These are phyloP conservation scores for Lecanicillium sp. DNA, from an alignment of 2,329 filamentous ascomycete genomes.

Conservation along the genomic window DNA sequence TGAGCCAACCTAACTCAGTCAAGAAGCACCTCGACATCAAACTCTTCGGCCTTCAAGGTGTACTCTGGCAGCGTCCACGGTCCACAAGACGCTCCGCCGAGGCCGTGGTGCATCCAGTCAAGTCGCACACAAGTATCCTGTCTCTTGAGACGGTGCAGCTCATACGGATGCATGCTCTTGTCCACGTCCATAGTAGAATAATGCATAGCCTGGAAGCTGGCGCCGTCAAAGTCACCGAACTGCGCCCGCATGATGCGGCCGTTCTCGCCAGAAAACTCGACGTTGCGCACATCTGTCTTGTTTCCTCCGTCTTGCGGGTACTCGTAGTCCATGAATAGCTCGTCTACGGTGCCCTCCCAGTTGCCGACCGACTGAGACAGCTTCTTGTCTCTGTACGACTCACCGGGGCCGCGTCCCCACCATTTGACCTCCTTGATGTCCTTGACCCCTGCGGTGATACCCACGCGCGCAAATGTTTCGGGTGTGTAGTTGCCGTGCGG, in stretches of 20 bases:
- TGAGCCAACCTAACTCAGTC: conserved; percentile 22
- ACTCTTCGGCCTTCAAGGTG: conserved; percentile 33
- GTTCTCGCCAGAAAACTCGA: conserved; percentile 34
- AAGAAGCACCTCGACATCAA: conserved; percentile 35
- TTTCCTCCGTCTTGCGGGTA: conserved; percentile 63
- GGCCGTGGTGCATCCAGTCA: conserved; percentile 54
- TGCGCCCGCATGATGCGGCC: conserved; percentile 32
- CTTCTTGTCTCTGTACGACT: conserved; percentile 62
- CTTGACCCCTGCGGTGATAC: conserved; percentile 41
- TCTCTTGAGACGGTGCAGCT: conserved; percentile 41
- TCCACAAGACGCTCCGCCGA: conserved; percentile 56
- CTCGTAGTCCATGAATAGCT: conserved; percentile 55
- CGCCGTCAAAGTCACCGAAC: conserved; percentile 38
- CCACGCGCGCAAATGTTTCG: conserved; percentile 54
- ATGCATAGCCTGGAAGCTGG: conserved; percentile 48
- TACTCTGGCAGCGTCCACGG: conserved; percentile 45
- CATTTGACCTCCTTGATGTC: conserved; percentile 39
- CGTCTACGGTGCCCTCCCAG: conserved; percentile 37
- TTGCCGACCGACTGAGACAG: conserved; percentile 49
- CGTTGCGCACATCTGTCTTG: conserved; percentile 54
- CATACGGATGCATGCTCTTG: conserved; percentile 49
- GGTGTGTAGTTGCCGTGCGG: conserved; percentile 42
- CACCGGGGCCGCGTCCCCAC: conserved; percentile 61
- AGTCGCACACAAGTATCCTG: conserved; percentile 49
- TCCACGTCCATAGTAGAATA: conserved; percentile 49